Evolutionary conservation across 2,329 filamentous ascomycete genomes (phyloP), one percentile per base, ranked within the genome.

Genomic region (Stachybotrys chlorohalonatus): DNA sequence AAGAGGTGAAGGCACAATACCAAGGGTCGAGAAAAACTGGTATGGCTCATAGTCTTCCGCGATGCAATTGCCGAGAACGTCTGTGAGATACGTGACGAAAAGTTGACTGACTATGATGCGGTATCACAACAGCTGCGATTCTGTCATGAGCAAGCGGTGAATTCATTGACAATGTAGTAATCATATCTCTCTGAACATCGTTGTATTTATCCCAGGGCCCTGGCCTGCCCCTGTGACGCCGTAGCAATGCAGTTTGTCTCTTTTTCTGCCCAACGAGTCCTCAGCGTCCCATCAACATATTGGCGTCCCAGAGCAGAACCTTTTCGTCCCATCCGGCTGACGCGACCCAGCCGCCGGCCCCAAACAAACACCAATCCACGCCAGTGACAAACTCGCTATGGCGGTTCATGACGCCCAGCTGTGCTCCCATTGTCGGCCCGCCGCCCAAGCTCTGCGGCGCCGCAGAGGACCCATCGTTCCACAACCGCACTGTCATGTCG

Each of bases 351-450:
- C 94, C 94, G 59, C 95, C 92, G 30, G 84, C 87, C 5, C 94
- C 94, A 70, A 99, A 99, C 49, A 99, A 72, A 72, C 94, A 99
- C 94, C 95, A 99, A 69, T 99, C 94, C 1, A 97, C 89, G 7
- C 94, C 94, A 4, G 91, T 96, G 9, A 88, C 91, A 64, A 99
- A 99, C 73, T 99, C 94, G 1, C 93, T 96, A 70, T 99, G 94
- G 16, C 84, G 75, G 55, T 89, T 91, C 92, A 99, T 96, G 46
- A 90, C 73, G 4, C 91, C 92, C 62, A 96, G 74, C 70, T 96
- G 86, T 30, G 79, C 75, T 1, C 89, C 90, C 47, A 84, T 73
- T 8, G 76, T 69, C 1, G 75, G 69, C 0, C 71, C 66, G 36
- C 64, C 64, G 11, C 60, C 53, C 62, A 58, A 68, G 52, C 68